Evolutionary conservation across 306 rosid genomes (phyloP).

Genomic region (Quercus parvula): DNA sequence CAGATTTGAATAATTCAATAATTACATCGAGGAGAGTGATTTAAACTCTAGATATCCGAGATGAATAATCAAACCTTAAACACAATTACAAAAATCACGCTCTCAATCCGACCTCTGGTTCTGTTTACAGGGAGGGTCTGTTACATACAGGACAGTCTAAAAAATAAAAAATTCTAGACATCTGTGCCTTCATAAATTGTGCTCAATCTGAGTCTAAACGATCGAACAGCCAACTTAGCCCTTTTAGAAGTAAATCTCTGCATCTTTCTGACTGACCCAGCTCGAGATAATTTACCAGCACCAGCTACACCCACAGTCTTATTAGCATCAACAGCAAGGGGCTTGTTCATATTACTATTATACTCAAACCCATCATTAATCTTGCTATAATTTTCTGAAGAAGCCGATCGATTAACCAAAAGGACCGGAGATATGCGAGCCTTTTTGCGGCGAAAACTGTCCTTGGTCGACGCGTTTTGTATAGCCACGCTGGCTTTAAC

Average conservation of each 20-base stretch:
- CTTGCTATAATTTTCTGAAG: background rate
- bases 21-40: no score
- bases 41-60: background rate
- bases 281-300: background rate
- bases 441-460: slow-evolving; percentile 19
- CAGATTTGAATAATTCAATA: background rate
- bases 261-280: slow-evolving; percentile 32
- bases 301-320: background rate
- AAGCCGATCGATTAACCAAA: background rate
- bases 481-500: slow-evolving; percentile 51
- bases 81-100: background rate
- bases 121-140: background rate
- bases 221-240: slow-evolving; percentile 36
- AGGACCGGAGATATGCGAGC: slow-evolving; percentile 40
- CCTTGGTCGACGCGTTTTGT: background rate
- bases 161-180: background rate
- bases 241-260: slow-evolving; percentile 30
- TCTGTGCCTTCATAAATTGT: slow-evolving; percentile 46
- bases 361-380: background rate
- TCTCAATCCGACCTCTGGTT: background rate
- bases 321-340: background rate
- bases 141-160: no score
- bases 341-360: background rate
- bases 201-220: slow-evolving; percentile 33
- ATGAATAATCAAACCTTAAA: background rate